Evolutionary conservation across 306 rosid species (phyloP).

Genomic region (Glycine tomentella): DNA sequence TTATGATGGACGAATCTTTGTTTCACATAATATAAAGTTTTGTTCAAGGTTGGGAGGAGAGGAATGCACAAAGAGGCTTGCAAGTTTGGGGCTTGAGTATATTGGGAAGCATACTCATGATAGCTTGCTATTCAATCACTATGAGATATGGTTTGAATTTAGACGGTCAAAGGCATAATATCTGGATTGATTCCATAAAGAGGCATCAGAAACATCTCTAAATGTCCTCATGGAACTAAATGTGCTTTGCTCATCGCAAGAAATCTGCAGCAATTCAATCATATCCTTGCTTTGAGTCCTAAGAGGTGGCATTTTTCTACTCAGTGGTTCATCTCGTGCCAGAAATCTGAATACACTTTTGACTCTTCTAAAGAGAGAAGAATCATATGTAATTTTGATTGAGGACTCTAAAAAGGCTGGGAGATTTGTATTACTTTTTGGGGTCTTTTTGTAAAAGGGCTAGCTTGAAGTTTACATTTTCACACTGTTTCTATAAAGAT

Average conservation of each 20-base stretch:
- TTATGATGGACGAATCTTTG: constrained; percentile 77
- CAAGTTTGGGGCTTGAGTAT: constrained; percentile 78
- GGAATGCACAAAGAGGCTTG: constrained; percentile 78
- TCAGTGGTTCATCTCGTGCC: constrained; percentile 39
- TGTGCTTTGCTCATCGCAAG: constrained; percentile 27
- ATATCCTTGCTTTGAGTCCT: constrained; percentile 36
- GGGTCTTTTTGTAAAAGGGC: constrained; percentile 28
- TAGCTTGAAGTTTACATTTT: constrained; percentile 23
- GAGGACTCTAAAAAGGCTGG: constrained; percentile 28
- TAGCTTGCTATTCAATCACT: constrained; percentile 88
- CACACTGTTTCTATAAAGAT: not conserved
- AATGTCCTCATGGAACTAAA: constrained; percentile 37
- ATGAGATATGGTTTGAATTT: constrained; percentile 91
- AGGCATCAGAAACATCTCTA: constrained; percentile 36
- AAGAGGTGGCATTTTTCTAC: constrained; percentile 36
- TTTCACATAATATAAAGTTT: constrained; percentile 88
- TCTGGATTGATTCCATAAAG: not conserved
- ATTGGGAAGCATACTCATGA: constrained; percentile 84
- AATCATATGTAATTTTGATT: constrained; percentile 36
- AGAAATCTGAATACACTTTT: constrained; percentile 42
- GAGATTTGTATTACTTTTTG: constrained; percentile 37
- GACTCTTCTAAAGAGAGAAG: constrained; percentile 10
- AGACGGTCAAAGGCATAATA: constrained; percentile 61
- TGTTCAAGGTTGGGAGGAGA: constrained; percentile 86
- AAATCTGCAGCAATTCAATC: constrained; percentile 35